These are phyloP conservation scores for Sporisorium graminicola DNA, from an alignment of 1,284 basidiomycete genomes.

Conservation along the genomic window DNA sequence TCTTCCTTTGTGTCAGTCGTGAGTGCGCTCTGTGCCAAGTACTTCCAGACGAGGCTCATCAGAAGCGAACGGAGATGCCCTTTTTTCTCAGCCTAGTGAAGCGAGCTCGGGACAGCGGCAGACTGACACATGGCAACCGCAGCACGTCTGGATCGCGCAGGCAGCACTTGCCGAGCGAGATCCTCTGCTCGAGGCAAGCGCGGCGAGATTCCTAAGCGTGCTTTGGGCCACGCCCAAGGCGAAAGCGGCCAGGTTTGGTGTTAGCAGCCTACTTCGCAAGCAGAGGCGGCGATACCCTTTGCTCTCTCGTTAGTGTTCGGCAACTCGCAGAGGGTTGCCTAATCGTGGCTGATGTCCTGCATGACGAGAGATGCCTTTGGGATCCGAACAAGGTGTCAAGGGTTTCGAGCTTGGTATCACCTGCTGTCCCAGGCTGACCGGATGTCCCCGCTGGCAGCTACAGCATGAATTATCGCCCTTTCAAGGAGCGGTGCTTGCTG, in stretches of 20 bases:
- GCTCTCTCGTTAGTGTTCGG: no score
- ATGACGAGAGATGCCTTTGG: no score
- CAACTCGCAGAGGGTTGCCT: not conserved
- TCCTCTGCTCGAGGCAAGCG: not conserved
- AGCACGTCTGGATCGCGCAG: not conserved
- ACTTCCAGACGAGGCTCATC: not conserved
- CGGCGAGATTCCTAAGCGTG: not conserved
- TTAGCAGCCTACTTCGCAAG: no score
- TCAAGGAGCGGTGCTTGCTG: not conserved
- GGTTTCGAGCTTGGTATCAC: no score
- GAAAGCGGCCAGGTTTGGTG: no score
- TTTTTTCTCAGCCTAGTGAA: constrained; percentile 1
- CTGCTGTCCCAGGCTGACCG: not conserved
- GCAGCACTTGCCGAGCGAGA: constrained; percentile 2
- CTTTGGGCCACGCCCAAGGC: no score
- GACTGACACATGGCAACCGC: constrained; percentile 5
- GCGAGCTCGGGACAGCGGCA: not conserved
- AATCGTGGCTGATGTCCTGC: no score
- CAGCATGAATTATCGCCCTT: not conserved
- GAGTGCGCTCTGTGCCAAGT: not conserved
- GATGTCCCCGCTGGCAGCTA: not conserved
- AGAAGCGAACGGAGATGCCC: not conserved
- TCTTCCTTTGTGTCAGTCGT: not conserved
- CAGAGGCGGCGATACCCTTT: no score
- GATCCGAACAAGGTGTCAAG: no score